These are phyloP conservation scores for Trichoderma koningii DNA, from an alignment of 2,329 filamentous ascomycete species.

Conservation along the genomic window DNA sequence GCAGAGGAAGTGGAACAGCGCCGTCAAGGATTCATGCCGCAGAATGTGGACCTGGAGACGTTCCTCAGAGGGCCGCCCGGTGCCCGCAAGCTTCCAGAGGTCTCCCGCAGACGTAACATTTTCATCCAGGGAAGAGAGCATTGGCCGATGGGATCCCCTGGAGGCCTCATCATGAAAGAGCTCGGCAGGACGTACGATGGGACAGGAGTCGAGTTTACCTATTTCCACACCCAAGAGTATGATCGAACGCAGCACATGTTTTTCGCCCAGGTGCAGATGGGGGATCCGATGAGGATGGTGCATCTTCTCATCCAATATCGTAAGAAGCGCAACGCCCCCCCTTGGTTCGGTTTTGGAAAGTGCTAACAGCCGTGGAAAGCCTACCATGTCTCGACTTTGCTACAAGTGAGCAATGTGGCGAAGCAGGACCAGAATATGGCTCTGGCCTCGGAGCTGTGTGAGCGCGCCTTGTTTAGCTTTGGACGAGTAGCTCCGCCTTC, in stretches of 20 bases:
- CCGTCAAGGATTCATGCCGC: constrained; percentile 42
- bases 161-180: constrained; percentile 79
- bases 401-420: constrained; percentile 89
- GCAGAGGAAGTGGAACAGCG: constrained; percentile 52
- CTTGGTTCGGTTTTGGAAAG: background rate
- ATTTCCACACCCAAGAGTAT: constrained; percentile 74
- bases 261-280: constrained; percentile 76
- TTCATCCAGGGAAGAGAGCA: constrained; percentile 86
- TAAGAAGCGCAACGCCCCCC: constrained; percentile 34
- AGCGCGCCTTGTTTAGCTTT: constrained; percentile 89
- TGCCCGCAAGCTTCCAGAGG: constrained; percentile 64
- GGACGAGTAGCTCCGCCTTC: constrained; percentile 84
- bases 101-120: constrained; percentile 74
- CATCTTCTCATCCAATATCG: constrained; percentile 58
- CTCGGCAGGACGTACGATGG: constrained; percentile 50
- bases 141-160: constrained; percentile 78
- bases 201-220: constrained; percentile 69
- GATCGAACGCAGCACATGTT: constrained; percentile 75
- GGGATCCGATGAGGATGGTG: constrained; percentile 80
- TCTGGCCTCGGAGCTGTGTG: constrained; percentile 81
- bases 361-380: constrained; percentile 46
- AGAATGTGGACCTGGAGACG: constrained; percentile 60
- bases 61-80: constrained; percentile 58
- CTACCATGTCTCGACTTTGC: constrained; percentile 90
- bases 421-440: constrained; percentile 89